phyloP scores from a whole-genome alignment of 2,329 filamentous ascomycete species.

The Diaporthe amygdali region DNA sequence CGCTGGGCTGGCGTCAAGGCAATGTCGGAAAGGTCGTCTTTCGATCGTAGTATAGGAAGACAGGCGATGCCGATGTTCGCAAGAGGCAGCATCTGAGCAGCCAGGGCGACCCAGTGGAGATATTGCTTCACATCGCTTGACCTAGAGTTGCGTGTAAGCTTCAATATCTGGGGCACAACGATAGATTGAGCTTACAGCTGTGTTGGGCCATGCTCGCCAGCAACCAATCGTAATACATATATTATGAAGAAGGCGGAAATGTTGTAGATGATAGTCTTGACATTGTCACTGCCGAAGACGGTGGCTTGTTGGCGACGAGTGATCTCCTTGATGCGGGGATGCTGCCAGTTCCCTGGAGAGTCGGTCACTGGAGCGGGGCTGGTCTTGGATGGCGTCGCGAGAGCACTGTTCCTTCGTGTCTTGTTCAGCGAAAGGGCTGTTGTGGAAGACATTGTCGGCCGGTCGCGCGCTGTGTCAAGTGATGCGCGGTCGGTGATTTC shows the following conservation, averaged over 20 bases:
- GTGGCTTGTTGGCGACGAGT: constrained; percentile 78
- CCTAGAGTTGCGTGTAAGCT: constrained; percentile 9
- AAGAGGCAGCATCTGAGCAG: constrained; percentile 62
- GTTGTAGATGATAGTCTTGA: constrained; percentile 75
- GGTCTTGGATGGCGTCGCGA: constrained; percentile 32
- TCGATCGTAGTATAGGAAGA: constrained; percentile 72
- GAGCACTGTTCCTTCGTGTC: constrained; percentile 19
- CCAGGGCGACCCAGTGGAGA: constrained; percentile 49
- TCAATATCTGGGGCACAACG: constrained; percentile 8
- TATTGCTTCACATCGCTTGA: constrained; percentile 39
- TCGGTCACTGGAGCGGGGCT: constrained; percentile 42
- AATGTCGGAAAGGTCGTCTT: constrained; percentile 86
- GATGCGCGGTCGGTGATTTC: neutral
- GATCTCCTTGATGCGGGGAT: constrained; percentile 89
- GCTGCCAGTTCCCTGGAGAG: constrained; percentile 84
- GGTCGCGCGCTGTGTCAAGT: neutral
- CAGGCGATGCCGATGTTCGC: constrained; percentile 76
- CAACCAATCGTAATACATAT: constrained; percentile 42
- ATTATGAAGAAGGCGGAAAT: constrained; percentile 45
- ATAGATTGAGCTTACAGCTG: constrained; percentile 42
- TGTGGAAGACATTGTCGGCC: constrained; percentile 37
- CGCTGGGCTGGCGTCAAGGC: constrained; percentile 90
- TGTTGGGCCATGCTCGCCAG: constrained; percentile 40
- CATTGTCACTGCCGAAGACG: constrained; percentile 79
- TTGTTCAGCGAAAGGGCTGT: constrained; percentile 27